phyloP scores from a whole-genome alignment of 2,329 filamentous ascomycete genomes.

The Diaporthe humulicola region DNA sequence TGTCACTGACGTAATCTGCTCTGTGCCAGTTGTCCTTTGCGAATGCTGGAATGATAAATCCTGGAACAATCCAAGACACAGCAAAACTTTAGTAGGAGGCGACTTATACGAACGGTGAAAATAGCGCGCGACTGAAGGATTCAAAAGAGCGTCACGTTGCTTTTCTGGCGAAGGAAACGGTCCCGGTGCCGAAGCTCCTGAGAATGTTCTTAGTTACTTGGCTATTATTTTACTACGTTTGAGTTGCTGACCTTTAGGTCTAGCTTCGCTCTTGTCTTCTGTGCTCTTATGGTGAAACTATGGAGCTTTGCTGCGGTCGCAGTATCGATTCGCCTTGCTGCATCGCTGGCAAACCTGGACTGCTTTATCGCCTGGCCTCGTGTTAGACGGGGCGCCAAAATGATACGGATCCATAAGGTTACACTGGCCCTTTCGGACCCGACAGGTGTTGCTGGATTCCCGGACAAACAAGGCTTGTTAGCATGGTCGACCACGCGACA shows the following conservation, averaged over 20 bases:
- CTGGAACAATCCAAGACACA: too few species aligned
- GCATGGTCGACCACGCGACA: background rate
- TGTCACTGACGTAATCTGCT: background rate
- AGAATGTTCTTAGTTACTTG: background rate
- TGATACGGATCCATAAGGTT: background rate
- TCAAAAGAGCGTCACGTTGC: background rate
- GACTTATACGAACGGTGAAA: too few species aligned
- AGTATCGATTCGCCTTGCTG: conserved; percentile 3
- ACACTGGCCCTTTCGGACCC: conserved; percentile 18
- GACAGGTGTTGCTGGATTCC: background rate
- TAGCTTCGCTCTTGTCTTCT: background rate
- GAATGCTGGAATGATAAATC: too few species aligned
- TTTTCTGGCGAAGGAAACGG: background rate
- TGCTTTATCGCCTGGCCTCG: background rate
- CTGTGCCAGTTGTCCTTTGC: too few species aligned
- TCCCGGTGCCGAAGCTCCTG: background rate
- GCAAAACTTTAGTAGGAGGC: too few species aligned
- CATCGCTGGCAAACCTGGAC: background rate
- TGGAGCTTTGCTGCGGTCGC: background rate
- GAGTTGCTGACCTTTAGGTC: background rate
- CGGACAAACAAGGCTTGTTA: background rate
- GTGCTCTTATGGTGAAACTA: background rate
- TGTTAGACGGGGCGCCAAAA: background rate
- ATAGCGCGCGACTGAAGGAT: background rate
- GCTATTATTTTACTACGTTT: background rate